Evolutionary conservation across 768 basidiomycete species (phyloP), one percentile per base, ranked within the genome.

Genomic region (Tephrocybe rancida): DNA sequence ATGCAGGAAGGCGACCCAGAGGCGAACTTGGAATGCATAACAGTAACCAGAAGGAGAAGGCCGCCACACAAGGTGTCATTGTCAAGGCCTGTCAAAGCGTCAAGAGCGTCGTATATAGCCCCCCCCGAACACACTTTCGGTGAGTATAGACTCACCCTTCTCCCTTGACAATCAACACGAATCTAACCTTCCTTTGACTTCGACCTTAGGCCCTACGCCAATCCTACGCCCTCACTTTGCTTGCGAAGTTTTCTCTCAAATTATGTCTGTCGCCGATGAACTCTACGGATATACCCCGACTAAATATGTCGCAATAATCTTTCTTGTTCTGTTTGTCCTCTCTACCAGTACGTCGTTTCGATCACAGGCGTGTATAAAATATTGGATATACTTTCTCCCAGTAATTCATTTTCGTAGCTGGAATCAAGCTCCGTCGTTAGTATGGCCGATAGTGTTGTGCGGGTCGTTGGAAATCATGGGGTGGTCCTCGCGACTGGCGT

Each of bases 261-360:
- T 19, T 6, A 41, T 41, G 39, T n/a, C 39, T 41, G 18, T 13
- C 18, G 21, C 39, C n/a, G 18, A 8, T 41, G 39, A 41, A 21
- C 34, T 44, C 24, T 26, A 45, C 32, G 45, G 45, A 34, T 47
- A 47, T n/a, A 35, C 18, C 3, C 45, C 45, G 19, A 47, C 45
- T 14, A 30, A 47, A 34, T 47, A 30, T 25, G 45, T 47, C 32
- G 27, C 45, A 3, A 34, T 34, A 47, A 34, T 47, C 8, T 47
- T 47, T 32, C 16, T 47, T 11, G 32, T 47, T 24, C 45, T 47
- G 5, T 47, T 47, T 18, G 24, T 35, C 7, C 32, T 47, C 21
- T 34, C 45, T n/a, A 47, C 45, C 16, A 3, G 30, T 47, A 47
- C 32, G 45, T 47, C 45, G 10, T 9, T 35, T 19, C 21, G 21